Evolutionary conservation across 495 filamentous ascomycete species (phyloP), one percentile per base, ranked within the genome.

Genomic region (Oleoguttula mirabilis): DNA sequence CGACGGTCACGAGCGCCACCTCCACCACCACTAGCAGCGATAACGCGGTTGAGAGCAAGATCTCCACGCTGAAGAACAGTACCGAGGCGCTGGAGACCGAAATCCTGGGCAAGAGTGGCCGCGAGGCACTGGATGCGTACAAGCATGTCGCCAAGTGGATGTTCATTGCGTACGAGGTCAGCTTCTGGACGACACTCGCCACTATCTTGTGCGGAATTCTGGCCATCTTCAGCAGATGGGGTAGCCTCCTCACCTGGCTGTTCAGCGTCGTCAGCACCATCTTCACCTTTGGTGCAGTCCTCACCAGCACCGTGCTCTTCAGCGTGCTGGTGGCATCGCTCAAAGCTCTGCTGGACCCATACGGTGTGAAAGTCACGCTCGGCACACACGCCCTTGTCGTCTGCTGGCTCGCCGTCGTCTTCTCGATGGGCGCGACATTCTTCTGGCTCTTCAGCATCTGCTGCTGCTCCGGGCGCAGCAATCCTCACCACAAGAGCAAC

Each of bases 391-490:
- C 81, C 60, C 75, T 82, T 43, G 70, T 70, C 19, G 62, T 72
- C 3, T 72, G 77, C 36, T 96, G 88, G 88, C 61, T 94, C 36
- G 79, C 77, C 36, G 80, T 78, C 10, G 80, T 69, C 23, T 90
- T 92, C 60, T 76, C 80, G 33, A 51, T 85, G 17, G 82, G 57
- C 35, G 76, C 76, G 11, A 70, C 70, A 43, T 51, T 93, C 52
- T 94, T 94, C 79, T 96, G 88, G 88, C 66, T 82, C 51, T 75
- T 93, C 62, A 84, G 76, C 61, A 69, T 77, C 42, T 95, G 88
- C 80, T 95, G 88, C 76, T 94, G 88, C 69, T 71, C 67, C 43
- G 76, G 75, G 47, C 44, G 60, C 51, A 49, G 52, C 37, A 56
- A 58, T 33, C 48, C 48, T 12, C 38, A 58, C 47, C 24, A 54